Base-by-base conservation (phyloP, 2,329 filamentous ascomycete genomes). In the Coniochaeta sp. region DNA sequence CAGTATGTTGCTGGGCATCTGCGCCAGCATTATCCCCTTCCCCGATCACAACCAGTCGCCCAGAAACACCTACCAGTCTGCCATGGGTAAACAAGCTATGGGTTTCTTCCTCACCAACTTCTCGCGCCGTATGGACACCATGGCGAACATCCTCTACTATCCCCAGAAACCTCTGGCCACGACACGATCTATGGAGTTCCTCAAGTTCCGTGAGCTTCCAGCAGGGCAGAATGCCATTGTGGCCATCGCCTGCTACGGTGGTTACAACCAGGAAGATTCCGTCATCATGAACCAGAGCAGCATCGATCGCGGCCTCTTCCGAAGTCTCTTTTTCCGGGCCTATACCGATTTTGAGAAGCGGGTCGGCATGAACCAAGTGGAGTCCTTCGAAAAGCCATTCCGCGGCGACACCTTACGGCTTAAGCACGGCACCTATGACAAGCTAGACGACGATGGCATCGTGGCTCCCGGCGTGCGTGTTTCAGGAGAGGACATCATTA, bases 51-150 rank as follows among this genome's bases (percentile, higher is more conserved):
- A 99, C 68, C 89, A 95, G 81, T 97, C 92, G 56, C 94, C 94
- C 59, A 87, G 94, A 87, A 99, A 99, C 67, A 97, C 92, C 4
- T 99, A 96, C 70, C 92, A 97, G 73, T 96, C 92, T 63, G 94
- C 94, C 66, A 99, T 99, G 94, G 94, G 95, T 76, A 99, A 99
- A 73, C 94, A 99, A 81, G 94, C 94, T 56, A 99, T 99, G 95
- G 94, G 95, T 65, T 91, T 97, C 62, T 96, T 96, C 75, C 78
- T 99, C 52, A 99, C 95, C 12, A 99, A 99, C 67, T 99, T 95
- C 69, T 86, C 89, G 35, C 85, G 92, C 56, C 91, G 94, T 57
- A 97, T 99, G 92, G 94, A 99, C 65, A 99, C 94, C 4, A 99
- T 99, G 94, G 88, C 92, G 61, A 99, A 99, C 62, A 95, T 99